Percentiles rank a stretch among this genome's conserved stretches.
These are phyloP conservation scores for Metschnikowia lochheadii DNA, from an alignment of 805 yeast species.

Conservation along the genomic window DNA sequence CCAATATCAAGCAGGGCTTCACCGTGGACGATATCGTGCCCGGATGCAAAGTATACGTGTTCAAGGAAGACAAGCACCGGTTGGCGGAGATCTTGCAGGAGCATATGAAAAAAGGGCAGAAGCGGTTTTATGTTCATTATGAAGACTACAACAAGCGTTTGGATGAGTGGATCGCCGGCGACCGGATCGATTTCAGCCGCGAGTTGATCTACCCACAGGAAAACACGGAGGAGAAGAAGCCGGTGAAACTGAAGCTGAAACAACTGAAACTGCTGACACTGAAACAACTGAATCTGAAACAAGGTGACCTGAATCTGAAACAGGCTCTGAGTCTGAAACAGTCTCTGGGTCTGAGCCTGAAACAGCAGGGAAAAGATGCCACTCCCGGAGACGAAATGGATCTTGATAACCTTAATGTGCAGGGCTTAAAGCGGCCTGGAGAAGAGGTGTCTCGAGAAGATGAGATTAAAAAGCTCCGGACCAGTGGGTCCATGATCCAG, in stretches of 20 bases:
- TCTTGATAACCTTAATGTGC: slow-evolving; percentile 78
- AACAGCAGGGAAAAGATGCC: slow-evolving; percentile 11
- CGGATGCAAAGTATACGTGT: slow-evolving; percentile 80
- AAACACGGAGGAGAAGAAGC: slow-evolving; percentile 44
- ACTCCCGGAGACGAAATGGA: slow-evolving; percentile 65
- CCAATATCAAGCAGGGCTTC: slow-evolving; percentile 15
- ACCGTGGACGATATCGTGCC: slow-evolving; percentile 50
- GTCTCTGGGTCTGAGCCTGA: not conserved
- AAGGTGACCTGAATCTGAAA: slow-evolving; percentile 2
- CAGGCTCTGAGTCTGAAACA: slow-evolving; percentile 7
- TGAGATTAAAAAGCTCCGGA: slow-evolving; percentile 85
- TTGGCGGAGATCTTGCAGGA: slow-evolving; percentile 81
- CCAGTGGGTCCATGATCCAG: slow-evolving; percentile 98
- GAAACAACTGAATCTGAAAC: slow-evolving; percentile 11
- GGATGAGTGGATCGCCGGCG: slow-evolving; percentile 87
- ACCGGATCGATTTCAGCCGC: slow-evolving; percentile 65
- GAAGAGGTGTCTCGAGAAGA: slow-evolving; percentile 82
- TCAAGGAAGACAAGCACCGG: slow-evolving; percentile 75
- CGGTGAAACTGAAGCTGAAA: slow-evolving; percentile 25
- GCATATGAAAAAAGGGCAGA: slow-evolving; percentile 69
- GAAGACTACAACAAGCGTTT: slow-evolving; percentile 91
- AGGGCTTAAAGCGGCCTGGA: slow-evolving; percentile 62
- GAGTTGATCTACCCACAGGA: slow-evolving; percentile 72
- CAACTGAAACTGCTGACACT: slow-evolving; percentile 17
- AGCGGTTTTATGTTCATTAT: slow-evolving; percentile 88